Conservation (phyloP, 2,329 filamentous ascomycete species). For the Podosphaera fusca region DNA sequence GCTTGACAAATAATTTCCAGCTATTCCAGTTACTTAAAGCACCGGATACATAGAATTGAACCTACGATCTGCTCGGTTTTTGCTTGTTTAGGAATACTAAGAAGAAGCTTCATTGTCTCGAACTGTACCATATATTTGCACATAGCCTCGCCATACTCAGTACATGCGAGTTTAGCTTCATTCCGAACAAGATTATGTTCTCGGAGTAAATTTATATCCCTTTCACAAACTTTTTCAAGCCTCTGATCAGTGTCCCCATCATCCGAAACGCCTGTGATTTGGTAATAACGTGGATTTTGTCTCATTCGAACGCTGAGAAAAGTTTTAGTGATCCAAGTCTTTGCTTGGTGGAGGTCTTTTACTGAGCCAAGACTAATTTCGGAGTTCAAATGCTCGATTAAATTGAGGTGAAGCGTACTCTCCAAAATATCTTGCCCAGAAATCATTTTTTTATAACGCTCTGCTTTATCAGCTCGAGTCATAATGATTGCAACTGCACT, state of each 20-base stretch:
- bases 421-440: conserved; percentile 53
- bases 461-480: conserved; percentile 40
- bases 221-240: conserved; percentile 47
- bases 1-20: conserved; percentile 43
- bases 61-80: conserved; percentile 46
- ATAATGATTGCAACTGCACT: conserved; percentile 59
- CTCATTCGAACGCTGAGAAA: conserved; percentile 56
- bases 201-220: conserved; percentile 41
- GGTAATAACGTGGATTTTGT: conserved; percentile 48
- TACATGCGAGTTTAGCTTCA: conserved; percentile 30
- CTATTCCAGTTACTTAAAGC: conserved; percentile 20
- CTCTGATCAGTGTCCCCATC: conserved; percentile 33
- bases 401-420: conserved; percentile 53
- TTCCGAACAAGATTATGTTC: conserved; percentile 31
- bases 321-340: conserved; percentile 52
- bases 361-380: conserved; percentile 61
- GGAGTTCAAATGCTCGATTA: conserved; percentile 68
- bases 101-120: conserved; percentile 51
- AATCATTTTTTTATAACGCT: conserved; percentile 49
- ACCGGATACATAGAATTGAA: conserved; percentile 3
- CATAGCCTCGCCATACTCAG: conserved; percentile 59
- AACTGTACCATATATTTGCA: conserved; percentile 62
- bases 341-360: conserved; percentile 37
- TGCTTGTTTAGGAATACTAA: conserved; percentile 35
- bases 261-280: conserved; percentile 29